phyloP scores from a whole-genome alignment of 1,284 basidiomycete species.

The Singerocomus rubriflavus region DNA sequence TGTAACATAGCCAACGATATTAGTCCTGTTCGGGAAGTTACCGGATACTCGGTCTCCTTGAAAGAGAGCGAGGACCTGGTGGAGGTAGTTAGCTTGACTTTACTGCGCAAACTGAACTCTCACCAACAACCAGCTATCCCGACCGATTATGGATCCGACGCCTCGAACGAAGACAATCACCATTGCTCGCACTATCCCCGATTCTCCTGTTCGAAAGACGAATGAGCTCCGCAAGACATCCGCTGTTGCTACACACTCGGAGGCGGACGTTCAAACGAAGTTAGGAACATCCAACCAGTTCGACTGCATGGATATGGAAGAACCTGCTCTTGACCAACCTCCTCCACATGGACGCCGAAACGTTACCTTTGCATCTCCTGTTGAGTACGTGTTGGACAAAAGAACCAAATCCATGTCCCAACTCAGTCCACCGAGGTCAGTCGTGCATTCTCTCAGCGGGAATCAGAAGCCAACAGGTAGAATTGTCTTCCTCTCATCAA shows the following conservation, averaged over 20 bases:
- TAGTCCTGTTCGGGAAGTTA: background rate
- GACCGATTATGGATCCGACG: conserved; percentile 7
- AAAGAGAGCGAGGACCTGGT: conserved; percentile 3
- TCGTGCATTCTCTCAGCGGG: background rate
- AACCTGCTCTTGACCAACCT: background rate
- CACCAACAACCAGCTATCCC: conserved; percentile 13
- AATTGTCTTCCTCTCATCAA: background rate
- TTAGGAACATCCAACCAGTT: background rate
- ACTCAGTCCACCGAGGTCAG: conserved; percentile 8
- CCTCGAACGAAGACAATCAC: conserved; percentile 8
- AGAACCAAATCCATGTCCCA: conserved; percentile 2
- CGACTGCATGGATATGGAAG: background rate
- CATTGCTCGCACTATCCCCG: conserved; percentile 32
- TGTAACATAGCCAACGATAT: background rate
- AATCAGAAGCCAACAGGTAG: background rate
- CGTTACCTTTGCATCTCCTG: conserved; percentile 32
- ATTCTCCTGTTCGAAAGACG: conserved; percentile 13
- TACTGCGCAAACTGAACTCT: background rate
- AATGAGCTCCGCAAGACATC: background rate
- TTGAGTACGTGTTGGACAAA: conserved; percentile 15
- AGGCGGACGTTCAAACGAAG: background rate
- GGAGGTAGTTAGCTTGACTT: conserved; percentile 11
- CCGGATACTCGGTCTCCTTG: conserved; percentile 1
- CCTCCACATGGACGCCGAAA: conserved; percentile 18
- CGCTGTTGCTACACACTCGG: background rate